These are phyloP conservation scores for Fusarium pilosicola DNA, from an alignment of 2,329 filamentous ascomycete species.

Conservation along the genomic window DNA sequence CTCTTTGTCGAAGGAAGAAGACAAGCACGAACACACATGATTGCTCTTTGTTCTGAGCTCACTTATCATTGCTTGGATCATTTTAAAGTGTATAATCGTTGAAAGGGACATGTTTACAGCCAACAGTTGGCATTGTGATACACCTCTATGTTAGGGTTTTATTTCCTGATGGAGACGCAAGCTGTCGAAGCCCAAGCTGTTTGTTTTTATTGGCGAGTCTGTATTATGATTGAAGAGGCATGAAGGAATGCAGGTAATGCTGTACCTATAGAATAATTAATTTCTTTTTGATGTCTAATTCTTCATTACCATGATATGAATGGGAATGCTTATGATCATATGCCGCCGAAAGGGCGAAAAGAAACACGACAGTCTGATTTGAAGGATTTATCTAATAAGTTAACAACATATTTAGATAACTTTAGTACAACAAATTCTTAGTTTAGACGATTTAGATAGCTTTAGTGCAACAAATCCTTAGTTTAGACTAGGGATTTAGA, in stretches of 20 bases:
- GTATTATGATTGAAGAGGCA: background rate
- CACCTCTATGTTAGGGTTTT: slow-evolving; percentile 7
- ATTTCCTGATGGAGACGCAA: background rate
- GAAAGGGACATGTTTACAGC: slow-evolving; percentile 11
- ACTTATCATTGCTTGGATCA: background rate
- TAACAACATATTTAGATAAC: background rate
- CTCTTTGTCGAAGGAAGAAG: background rate
- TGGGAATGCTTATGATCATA: background rate
- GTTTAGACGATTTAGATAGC: background rate
- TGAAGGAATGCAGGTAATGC: background rate
- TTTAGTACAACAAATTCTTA: background rate
- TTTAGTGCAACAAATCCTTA: background rate
- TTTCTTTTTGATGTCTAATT: background rate
- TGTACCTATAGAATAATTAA: background rate
- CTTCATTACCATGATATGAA: too few species aligned
- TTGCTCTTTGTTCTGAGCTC: slow-evolving; percentile 1
- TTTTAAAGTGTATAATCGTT: background rate
- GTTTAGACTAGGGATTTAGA: too few species aligned
- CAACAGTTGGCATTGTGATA: background rate
- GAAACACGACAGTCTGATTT: background rate
- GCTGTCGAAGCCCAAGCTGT: background rate
- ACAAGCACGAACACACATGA: background rate
- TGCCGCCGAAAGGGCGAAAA: background rate
- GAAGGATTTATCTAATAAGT: background rate
- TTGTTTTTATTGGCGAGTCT: background rate